Evolutionary conservation across 768 basidiomycete species (phyloP).

Genomic region (Sarcodon sp.): DNA sequence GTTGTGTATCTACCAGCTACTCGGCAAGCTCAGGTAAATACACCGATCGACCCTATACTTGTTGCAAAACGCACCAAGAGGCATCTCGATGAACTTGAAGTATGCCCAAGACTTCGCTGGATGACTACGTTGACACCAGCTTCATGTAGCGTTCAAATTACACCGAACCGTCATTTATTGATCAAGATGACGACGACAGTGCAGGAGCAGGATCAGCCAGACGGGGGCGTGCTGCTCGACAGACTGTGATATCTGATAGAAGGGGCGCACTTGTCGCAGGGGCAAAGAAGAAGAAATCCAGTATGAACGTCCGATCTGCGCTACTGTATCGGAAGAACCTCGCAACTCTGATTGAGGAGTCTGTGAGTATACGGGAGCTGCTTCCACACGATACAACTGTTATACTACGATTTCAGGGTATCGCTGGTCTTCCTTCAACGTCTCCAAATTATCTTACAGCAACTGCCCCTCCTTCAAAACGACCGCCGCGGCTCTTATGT

Average conservation of each 20-base stretch:
- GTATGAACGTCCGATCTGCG: slow-evolving; percentile 69
- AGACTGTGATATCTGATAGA: slow-evolving; percentile 66
- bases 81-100: slow-evolving; percentile 82
- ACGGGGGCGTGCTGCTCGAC: slow-evolving; percentile 53
- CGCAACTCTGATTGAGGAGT: slow-evolving; percentile 61
- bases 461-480: slow-evolving; percentile 38
- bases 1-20: slow-evolving; percentile 22
- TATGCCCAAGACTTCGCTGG: slow-evolving; percentile 13
- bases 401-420: slow-evolving; percentile 28
- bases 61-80: slow-evolving; percentile 65
- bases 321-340: slow-evolving; percentile 77
- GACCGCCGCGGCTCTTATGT: slow-evolving; percentile 63
- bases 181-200: slow-evolving; percentile 29
- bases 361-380: slow-evolving; percentile 34
- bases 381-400: background rate
- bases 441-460: slow-evolving; percentile 66
- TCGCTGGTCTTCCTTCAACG: slow-evolving; percentile 36
- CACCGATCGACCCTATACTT: slow-evolving; percentile 41
- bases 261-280: slow-evolving; percentile 38
- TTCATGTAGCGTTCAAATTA: slow-evolving; percentile 60
- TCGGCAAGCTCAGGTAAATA: slow-evolving; percentile 29
- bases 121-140: background rate
- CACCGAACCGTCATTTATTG: slow-evolving; percentile 38
- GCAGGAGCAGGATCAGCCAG: slow-evolving; percentile 28
- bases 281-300: slow-evolving; percentile 64